Evolutionary conservation across 306 rosid genomes (phyloP), one percentile per base, ranked within the genome.

Genomic region (Acacia acuminata): DNA sequence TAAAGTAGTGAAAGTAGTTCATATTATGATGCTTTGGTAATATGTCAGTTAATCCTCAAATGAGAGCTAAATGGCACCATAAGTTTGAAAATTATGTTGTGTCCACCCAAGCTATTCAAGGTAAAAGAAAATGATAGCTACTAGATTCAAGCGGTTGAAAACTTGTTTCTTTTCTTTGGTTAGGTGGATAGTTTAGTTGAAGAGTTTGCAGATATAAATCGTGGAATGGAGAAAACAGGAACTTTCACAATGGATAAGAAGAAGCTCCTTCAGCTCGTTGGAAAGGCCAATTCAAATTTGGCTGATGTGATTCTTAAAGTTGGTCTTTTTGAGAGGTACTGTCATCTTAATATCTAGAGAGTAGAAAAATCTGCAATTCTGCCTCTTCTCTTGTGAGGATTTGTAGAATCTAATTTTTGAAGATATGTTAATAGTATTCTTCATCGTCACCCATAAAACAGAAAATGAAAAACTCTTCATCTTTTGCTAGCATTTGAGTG

Each of bases 271-370:
- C 97, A 91, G 83, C 98, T 96, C 43, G 99, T 96, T 80, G 99
- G 99, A 58, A 96, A 94, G 91, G 99, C 99, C 58, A 96, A 96
- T 83, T 94, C 98, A 43, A 90, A 91, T 85, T 88, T 96, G 79
- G 99, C 99, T 24, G 98, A 92, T 42, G 97, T 96, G 53, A 96
- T 96, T 84, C 96, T 94, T 81, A 94, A 96, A 96, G 99, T 96
- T 66, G 99, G 99, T 84, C 94, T 94, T 76, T 96, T 96, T 61
- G 98, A 96, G 86, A 92, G 99, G 99, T 96, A 88, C 81, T 60
- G n/a, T 55, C 71, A n/a, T 60, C 40, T 32, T 25, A 40, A 58
- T 51, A 48, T 75, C 79, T 80, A 67, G 71, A 67, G 63, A 30
- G 71, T 75, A 24, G 50, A 83, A 73, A 53, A 82, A 12, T 44